These are phyloP conservation scores for Tetrapisispora arboricola DNA, from an alignment of 805 yeast genomes.

Conservation along the genomic window DNA sequence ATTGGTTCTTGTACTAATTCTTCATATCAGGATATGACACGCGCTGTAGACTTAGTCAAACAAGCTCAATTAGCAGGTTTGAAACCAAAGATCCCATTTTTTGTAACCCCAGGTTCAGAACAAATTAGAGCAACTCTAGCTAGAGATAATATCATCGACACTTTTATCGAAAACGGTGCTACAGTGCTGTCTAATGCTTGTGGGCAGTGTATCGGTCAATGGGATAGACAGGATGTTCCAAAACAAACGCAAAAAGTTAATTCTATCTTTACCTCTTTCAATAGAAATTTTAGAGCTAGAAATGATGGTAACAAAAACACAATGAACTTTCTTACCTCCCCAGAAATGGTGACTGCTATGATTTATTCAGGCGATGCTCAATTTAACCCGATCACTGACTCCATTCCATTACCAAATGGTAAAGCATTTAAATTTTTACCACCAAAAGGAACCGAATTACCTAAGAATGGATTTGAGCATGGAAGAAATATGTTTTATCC, in stretches of 20 bases:
- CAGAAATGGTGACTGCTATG: slow-evolving; percentile 95
- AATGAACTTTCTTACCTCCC: slow-evolving; percentile 96
- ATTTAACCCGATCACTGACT: slow-evolving; percentile 85
- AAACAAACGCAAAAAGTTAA: slow-evolving; percentile 58
- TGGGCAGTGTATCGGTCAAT: slow-evolving; percentile 99
- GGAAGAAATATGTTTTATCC: slow-evolving; percentile 76
- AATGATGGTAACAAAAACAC: slow-evolving; percentile 98
- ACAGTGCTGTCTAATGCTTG: slow-evolving; percentile 93
- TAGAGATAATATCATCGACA: slow-evolving; percentile 81
- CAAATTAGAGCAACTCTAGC: slow-evolving; percentile 95
- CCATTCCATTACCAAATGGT: slow-evolving; percentile 64
- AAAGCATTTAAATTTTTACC: slow-evolving; percentile 66
- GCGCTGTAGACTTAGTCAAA: slow-evolving; percentile 81
- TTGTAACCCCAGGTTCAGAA: slow-evolving; percentile 97
- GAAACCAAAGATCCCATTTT: slow-evolving; percentile 83
- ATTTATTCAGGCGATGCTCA: slow-evolving; percentile 87
- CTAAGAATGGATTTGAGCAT: slow-evolving; percentile 60
- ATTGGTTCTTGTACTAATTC: slow-evolving; percentile 99
- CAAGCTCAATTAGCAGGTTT: slow-evolving; percentile 84
- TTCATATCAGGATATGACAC: slow-evolving; percentile 95
- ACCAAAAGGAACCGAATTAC: slow-evolving; percentile 78
- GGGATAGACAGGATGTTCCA: slow-evolving; percentile 84
- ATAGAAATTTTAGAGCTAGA: slow-evolving; percentile 95
- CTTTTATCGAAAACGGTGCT: slow-evolving; percentile 82
- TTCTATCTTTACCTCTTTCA: slow-evolving; percentile 93